These are phyloP conservation scores for Laburnicola sp. DNA, from an alignment of 2,329 filamentous ascomycete species.

Conservation along the genomic window DNA sequence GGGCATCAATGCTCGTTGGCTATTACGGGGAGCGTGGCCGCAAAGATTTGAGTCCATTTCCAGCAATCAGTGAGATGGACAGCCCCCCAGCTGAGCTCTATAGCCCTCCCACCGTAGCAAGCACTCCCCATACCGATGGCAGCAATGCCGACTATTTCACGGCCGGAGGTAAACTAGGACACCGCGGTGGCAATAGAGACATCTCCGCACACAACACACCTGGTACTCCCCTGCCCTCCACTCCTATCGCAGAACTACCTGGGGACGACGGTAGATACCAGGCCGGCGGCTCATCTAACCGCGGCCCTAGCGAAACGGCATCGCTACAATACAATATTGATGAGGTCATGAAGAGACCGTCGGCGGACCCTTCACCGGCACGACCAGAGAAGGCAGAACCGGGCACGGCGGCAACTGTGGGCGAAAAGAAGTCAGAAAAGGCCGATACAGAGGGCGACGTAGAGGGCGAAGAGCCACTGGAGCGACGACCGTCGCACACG, in stretches of 20 bases:
- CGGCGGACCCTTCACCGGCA: slow-evolving; percentile 7
- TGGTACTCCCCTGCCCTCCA: slow-evolving; percentile 15
- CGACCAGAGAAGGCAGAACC: background rate
- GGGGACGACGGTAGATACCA: slow-evolving; percentile 33
- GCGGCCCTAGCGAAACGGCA: slow-evolving; percentile 31
- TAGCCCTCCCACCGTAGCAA: slow-evolving; percentile 28
- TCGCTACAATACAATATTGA: slow-evolving; percentile 36
- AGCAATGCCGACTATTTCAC: slow-evolving; percentile 32
- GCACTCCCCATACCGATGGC: slow-evolving; percentile 15
- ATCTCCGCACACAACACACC: slow-evolving; percentile 33
- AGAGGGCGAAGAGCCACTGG: slow-evolving; percentile 9
- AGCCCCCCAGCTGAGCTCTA: slow-evolving; percentile 41
- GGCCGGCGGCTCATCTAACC: slow-evolving; percentile 20
- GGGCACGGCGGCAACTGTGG: slow-evolving; percentile 1
- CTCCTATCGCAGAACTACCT: slow-evolving; percentile 33
- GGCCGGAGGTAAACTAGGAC: slow-evolving; percentile 17
- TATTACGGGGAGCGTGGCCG: slow-evolving; percentile 30
- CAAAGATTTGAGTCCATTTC: slow-evolving; percentile 26
- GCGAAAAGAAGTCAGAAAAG: slow-evolving; percentile 4
- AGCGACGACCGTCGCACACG: slow-evolving; percentile 35
- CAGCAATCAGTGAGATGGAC: slow-evolving; percentile 41
- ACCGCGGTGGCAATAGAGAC: slow-evolving; percentile 29
- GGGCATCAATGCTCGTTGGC: slow-evolving; percentile 21
- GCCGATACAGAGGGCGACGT: background rate
- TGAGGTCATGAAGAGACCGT: slow-evolving; percentile 13